Percentiles rank a stretch among this genome's conserved stretches.
phyloP scores from a whole-genome alignment of 2,329 filamentous ascomycete species.

The Plenodomus biglobosus region DNA sequence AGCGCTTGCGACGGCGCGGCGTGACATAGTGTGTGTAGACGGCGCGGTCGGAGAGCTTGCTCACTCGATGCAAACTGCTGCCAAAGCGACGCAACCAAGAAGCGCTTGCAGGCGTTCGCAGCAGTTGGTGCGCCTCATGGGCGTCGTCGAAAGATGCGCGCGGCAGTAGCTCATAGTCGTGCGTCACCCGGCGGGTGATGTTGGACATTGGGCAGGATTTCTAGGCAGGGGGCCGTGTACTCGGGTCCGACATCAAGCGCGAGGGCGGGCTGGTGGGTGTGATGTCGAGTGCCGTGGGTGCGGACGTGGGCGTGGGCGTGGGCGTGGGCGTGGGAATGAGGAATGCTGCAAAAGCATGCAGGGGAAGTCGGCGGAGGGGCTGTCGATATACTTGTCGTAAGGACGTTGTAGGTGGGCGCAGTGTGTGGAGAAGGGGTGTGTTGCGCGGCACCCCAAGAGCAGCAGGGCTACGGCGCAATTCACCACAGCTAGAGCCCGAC shows the following conservation, averaged over 20 bases:
- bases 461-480: background rate
- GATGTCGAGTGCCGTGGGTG: background rate
- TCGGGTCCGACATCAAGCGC: conserved; percentile 11
- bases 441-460: background rate
- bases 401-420: background rate
- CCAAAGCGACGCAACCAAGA: conserved; percentile 32
- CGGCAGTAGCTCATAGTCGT: conserved; percentile 40
- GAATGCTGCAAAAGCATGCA: background rate
- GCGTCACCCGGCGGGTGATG: conserved; percentile 19
- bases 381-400: background rate
- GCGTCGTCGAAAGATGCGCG: conserved; percentile 31
- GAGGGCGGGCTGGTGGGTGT: background rate
- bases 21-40: conserved; percentile 38
- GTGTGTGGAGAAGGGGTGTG: background rate
- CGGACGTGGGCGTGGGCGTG: background rate
- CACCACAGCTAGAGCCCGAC: background rate
- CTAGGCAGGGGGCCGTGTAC: conserved; percentile 9
- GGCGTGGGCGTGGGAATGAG: background rate
- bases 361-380: no score
- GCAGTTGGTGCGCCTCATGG: conserved; percentile 17
- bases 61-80: conserved; percentile 22
- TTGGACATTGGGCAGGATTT: conserved; percentile 18
- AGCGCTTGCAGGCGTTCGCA: conserved; percentile 12
- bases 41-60: conserved; percentile 32
- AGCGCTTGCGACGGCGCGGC: conserved; percentile 37